phyloP scores from a whole-genome alignment of 768 basidiomycete species.

The Rhizopogon rudus region DNA sequence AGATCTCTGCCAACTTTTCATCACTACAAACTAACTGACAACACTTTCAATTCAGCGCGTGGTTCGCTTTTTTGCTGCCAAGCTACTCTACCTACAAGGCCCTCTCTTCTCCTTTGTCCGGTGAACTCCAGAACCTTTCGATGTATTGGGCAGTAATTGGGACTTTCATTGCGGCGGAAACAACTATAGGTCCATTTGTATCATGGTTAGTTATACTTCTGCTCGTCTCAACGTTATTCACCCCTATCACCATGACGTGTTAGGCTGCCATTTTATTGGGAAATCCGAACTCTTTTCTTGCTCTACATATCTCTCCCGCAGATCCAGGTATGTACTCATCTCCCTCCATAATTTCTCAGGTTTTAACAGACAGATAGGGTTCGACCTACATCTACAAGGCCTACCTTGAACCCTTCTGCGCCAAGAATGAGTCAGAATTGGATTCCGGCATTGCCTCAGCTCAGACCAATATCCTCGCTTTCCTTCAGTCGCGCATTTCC shows the following conservation, averaged over 20 bases:
- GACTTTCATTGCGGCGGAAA: conserved; percentile 56
- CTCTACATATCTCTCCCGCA: conserved; percentile 68
- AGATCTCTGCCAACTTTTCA: not conserved
- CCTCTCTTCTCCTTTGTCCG: conserved; percentile 44
- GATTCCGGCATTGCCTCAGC: conserved; percentile 54
- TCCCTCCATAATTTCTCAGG: not conserved
- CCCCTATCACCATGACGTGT: conserved; percentile 9
- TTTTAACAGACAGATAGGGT: conserved; percentile 39
- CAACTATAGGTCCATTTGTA: conserved; percentile 56
- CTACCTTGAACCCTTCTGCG: conserved; percentile 58
- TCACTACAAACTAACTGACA: not conserved
- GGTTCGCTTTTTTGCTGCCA: conserved; percentile 67
- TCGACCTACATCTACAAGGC: conserved; percentile 60
- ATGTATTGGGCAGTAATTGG: conserved; percentile 66
- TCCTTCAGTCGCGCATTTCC: conserved; percentile 46
- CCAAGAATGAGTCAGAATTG: conserved; percentile 52
- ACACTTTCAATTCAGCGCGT: conserved; percentile 41
- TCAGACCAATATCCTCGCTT: conserved; percentile 49
- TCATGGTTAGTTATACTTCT: conserved; percentile 46
- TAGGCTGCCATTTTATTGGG: conserved; percentile 79
- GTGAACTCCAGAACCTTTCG: conserved; percentile 52
- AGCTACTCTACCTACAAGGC: conserved; percentile 66
- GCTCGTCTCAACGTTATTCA: conserved; percentile 3
- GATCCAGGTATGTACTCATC: conserved; percentile 44
- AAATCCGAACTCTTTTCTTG: conserved; percentile 61